Base-by-base conservation (phyloP, 495 filamentous ascomycete species). In the Lichenothelia convexa region DNA sequence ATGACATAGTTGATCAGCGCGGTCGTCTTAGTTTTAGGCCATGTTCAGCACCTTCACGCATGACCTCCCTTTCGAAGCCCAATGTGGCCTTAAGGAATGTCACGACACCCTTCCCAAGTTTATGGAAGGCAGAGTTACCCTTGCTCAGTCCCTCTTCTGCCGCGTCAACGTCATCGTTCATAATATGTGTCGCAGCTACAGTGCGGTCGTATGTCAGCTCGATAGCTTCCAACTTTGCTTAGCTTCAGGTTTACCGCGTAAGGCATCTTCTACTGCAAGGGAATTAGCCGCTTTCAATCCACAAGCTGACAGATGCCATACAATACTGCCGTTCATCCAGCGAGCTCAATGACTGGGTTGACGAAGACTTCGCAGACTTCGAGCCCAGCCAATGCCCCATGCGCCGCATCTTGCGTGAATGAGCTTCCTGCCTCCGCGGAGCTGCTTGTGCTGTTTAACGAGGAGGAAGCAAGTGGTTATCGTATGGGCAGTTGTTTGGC, bases 51-150 rank as follows among this genome's bases (percentile, higher is more conserved):
- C n/a, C n/a, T 61, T 92, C 74, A 41, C 71, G 71, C 80, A 97
- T 91, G 38, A 92, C 63, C n/a, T 89, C 82, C 45, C 86, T 80
- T 56, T 97, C 89, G 49, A 93, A 91, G 4, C 91, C 87, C 7
- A 97, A 59, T 9, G 85, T 79, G 27, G 85, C 85, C 44, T 71
- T 65, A 48, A 97, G 74, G 46, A 95, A 94, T 21, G 68, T 70
- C 29, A 86, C 71, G 19, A 93, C 70, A 24, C 82, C 81, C 49
- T 75, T 62, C 5, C 80, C 89, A 16, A 94, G 65, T 64, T 17
- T 71, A 52, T 97, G 89, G 51, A 85, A 95, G n/a, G 84, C 69
- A n/a, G 89, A 95, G 32, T 65, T 59, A 13, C 78, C 75, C 45
- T 71, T 66, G 20, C 67, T 68, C 13, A 95, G 64, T 23, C 68